Evolutionary conservation across 768 basidiomycete species (phyloP), one percentile per base, ranked within the genome.

Genomic region (Mycena galericulata): DNA sequence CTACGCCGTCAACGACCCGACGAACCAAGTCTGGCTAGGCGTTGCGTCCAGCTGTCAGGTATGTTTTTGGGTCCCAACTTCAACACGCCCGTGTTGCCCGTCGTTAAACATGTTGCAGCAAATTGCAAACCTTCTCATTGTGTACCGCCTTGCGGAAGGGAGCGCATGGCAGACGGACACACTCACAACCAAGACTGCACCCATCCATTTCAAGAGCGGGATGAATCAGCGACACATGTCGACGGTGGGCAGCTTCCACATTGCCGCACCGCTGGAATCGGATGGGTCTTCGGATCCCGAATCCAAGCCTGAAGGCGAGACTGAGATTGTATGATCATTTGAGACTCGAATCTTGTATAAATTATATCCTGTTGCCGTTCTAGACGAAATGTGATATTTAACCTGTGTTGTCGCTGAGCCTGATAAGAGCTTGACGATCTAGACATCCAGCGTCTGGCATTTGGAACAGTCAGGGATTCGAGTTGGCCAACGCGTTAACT

Each of bases 51-150:
- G 75, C 32, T 76, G 74, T 30, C 83, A 83, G 76, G 82, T 83
- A 18, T 32, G 66, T 6, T 40, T 6, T 14, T 36, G 34, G 6
- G 34, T 29, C 45, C n/a, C 22, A 6, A 46, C 22, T 9, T 18
- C n/a, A 34, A 8, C n/a, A n/a, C n/a, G n/a, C n/a, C n/a, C 8
- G 27, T 12, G n/a, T 26, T 3, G 4, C 11, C 36, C 40, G 9
- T 43, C 6, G 32, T 26, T 26, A 45, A 8, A 10, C 15, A 26
- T 27, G 4, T 41, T 49, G 38, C 53, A 78, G 76, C 75, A 77
- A 72, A 78, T 84, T 27, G 80, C 82, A 3, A 80, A 81, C 15
- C 78, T 83, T 51, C 77, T 85, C 36, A 85, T 85, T 34, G 82
- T 82, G 38, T 80, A 78, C 38, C 81, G 83, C 30, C 72, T 85